phyloP scores from a whole-genome alignment of 148 eudicot species.

The Amaranthus cruentus region DNA sequence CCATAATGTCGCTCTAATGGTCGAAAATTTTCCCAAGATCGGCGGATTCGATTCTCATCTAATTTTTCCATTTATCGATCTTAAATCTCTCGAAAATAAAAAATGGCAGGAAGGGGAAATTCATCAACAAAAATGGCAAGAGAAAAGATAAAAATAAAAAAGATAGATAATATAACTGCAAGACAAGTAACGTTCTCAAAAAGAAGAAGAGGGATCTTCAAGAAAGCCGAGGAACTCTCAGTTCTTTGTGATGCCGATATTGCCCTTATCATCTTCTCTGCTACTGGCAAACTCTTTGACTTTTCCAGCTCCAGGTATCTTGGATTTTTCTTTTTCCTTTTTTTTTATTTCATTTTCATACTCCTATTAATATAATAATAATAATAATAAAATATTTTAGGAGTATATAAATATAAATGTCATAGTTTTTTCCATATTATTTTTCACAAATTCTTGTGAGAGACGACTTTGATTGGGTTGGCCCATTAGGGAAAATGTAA shows the following conservation, averaged over 20 bases:
- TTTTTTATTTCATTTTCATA: neutral
- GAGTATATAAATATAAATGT: too few relatives aligned
- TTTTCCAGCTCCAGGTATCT: conserved; percentile 33
- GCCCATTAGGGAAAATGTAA: too few relatives aligned
- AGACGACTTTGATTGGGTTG: too few relatives aligned
- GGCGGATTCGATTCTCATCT: too few relatives aligned
- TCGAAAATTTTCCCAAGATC: too few relatives aligned
- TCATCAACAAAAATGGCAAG: conserved; percentile 25
- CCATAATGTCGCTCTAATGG: too few relatives aligned
- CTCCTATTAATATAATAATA: too few relatives aligned
- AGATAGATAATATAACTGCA: conserved; percentile 42
- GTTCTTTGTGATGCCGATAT: conserved; percentile 47
- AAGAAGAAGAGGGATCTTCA: conserved; percentile 44
- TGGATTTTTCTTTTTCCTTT: neutral
- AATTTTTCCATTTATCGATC: too few relatives aligned
- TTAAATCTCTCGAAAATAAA: neutral
- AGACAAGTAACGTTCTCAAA: conserved; percentile 47
- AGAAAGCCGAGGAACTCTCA: conserved; percentile 41
- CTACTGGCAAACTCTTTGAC: conserved; percentile 41
- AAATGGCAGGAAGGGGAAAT: conserved; percentile 17
- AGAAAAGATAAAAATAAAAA: conserved; percentile 43
- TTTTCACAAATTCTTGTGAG: too few relatives aligned
- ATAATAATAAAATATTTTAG: too few relatives aligned
- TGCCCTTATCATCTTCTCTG: conserved; percentile 41
- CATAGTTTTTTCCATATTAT: too few relatives aligned